Evolutionary conservation across 257 asterid genomes (phyloP), one percentile per base, ranked within the genome.

Genomic region (Fraxinus pennsylvanica): DNA sequence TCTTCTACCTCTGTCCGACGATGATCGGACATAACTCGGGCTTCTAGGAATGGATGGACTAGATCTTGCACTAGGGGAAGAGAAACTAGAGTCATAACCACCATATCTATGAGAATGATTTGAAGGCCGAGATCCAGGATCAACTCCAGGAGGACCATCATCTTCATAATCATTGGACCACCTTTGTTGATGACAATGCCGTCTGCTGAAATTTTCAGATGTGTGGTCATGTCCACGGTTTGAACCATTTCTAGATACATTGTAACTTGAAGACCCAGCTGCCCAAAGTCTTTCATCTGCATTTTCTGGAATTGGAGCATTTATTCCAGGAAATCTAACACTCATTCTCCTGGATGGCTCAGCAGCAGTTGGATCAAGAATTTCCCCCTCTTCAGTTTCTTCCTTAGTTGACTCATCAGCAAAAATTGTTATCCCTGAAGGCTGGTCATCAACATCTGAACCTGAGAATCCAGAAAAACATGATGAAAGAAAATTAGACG

Each of bases 361-460:
- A 2, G 65, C 27, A 47, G 17, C 27, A 78, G 81, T 76, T 27
- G 71, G 76, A 57, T 82, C 94, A 19, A 85, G 91, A 79, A 93
- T 88, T 80, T 90, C 96, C 52, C 94, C 97, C 81, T 92, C 96
- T 83, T 88, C 94, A 17, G 79, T 72, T 72, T 88, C 96, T 74
- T 83, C 91, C 81, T 77, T 79, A 21, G 1, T 71, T 82, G 73
- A 75, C 74, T 88, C 96, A 21, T 88, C 97, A 25, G 90, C 96
- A 84, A 92, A 93, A 72, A 96, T 96, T 54, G 96, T 96, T 72
- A 96, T 92, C 52, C 99, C 99, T 7, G 99, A 96, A 67, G 99
- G 97, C 83, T 83, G 88, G 74, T 91, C 91, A 79, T 87, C 92
- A 63, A 73, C 82, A 35, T 96, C 93, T 65, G 83, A 75, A 75